Evolutionary conservation across 2,329 filamentous ascomycete genomes (phyloP).

Genomic region (Talaromyces sp.): DNA sequence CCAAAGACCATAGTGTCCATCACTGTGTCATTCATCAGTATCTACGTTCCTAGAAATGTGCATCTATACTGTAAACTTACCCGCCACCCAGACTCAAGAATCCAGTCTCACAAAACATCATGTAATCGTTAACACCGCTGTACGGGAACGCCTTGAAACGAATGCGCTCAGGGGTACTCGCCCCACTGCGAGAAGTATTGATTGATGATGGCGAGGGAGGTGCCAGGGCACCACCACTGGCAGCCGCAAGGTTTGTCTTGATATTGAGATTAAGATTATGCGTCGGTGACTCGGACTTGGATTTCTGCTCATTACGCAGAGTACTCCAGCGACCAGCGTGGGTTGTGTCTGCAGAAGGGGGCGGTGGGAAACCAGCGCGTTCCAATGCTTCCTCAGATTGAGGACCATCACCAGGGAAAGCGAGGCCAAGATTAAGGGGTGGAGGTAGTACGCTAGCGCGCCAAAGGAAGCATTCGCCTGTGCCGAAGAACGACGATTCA

Average conservation of each 20-base stretch:
- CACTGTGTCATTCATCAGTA: conserved; percentile 40
- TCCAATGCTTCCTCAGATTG: conserved; percentile 49
- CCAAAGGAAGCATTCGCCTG: conserved; percentile 95
- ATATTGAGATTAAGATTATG: conserved; percentile 29
- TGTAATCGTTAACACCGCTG: conserved; percentile 93
- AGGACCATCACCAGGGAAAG: conserved; percentile 15
- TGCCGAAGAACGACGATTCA: conserved; percentile 84
- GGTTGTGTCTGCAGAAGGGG: conserved; percentile 68
- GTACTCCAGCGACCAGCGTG: conserved; percentile 64
- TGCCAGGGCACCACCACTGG: conserved; percentile 27
- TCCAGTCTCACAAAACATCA: conserved; percentile 85
- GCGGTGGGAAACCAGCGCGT: conserved; percentile 65
- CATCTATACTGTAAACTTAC: conserved; percentile 40
- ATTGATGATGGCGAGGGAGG: conserved; percentile 29
- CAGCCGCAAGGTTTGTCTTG: conserved; percentile 27
- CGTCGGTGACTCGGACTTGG: conserved; percentile 20
- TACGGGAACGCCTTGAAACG: conserved; percentile 98
- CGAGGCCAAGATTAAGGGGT: conserved; percentile 16
- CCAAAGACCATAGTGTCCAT: conserved; percentile 93
- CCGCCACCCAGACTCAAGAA: conserved; percentile 86
- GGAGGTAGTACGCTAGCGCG: conserved; percentile 67
- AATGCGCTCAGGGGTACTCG: conserved; percentile 70
- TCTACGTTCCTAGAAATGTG: conserved; percentile 5
- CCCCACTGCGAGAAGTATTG: conserved; percentile 43
- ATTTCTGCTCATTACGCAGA: conserved; percentile 40